These are phyloP conservation scores for Telfairia occidentalis DNA, from an alignment of 331 rosid genomes.

Conservation along the genomic window DNA sequence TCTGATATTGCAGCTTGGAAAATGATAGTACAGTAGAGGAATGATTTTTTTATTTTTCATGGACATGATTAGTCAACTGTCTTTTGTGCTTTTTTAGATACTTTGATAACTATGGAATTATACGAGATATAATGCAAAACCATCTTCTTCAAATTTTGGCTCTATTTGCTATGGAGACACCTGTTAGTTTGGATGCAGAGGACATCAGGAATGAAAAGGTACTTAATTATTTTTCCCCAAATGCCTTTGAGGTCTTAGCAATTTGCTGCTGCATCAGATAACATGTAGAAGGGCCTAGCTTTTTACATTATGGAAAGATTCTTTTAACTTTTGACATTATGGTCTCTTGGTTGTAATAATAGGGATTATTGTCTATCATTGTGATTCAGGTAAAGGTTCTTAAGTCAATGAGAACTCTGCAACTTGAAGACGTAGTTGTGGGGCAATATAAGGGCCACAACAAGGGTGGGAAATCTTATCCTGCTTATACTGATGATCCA, in stretches of 20 bases:
- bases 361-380: constrained; percentile 18
- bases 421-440: constrained; percentile 70
- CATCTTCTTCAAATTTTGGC: constrained; percentile 95
- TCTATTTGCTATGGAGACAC: constrained; percentile 94
- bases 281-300: background rate
- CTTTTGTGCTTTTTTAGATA: constrained; percentile 34
- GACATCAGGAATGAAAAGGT: constrained; percentile 97
- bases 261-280: background rate
- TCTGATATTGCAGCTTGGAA: background rate
- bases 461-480: constrained; percentile 61
- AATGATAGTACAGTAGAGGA: background rate
- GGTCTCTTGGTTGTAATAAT: background rate
- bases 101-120: constrained; percentile 79
- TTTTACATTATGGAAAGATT: background rate
- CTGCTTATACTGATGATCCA: constrained; percentile 76
- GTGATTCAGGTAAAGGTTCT: constrained; percentile 84
- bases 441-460: constrained; percentile 92
- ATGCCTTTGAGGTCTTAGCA: background rate
- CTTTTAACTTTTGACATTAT: background rate
- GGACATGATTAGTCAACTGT: background rate
- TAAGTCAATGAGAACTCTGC: constrained; percentile 73
- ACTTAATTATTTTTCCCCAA: background rate
- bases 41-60: background rate
- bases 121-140: constrained; percentile 93
- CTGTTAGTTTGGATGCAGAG: constrained; percentile 96